Evolutionary conservation across 129 eudicot genomes (phyloP), one percentile per base, ranked within the genome.

Genomic region (Helichrysum umbraculigerum): DNA sequence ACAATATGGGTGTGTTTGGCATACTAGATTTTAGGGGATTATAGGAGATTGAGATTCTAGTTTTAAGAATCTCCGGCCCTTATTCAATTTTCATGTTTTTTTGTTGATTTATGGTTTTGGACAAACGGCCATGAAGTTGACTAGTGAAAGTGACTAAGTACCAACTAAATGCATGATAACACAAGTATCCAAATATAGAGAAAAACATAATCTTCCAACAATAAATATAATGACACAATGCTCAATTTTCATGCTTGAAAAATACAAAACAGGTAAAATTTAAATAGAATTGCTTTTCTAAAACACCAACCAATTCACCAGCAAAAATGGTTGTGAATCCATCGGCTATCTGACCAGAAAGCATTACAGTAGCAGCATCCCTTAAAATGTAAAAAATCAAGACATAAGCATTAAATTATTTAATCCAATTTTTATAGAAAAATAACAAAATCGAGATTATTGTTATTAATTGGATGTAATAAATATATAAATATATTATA

Each of bases 271-370:
- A 9, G 4, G 66, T 64, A 29, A 57, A 51, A 8, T 3, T 1
- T 20, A 14, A 10, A 20, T 21, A 41, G 10, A 20, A 75, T 30
- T 25, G 15, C 5, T 47, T 51, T 50, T 16, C 4, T 25, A 66
- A 28, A 30, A 59, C 89, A 93, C 98, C 92, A 90, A 93, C 98
- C 95, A 93, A 79, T 88, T 93, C 98, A 77, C 98, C 98, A 35
- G 94, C 88, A 61, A 90, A 83, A 39, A 90, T 79, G 74, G 96
- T 90, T 67, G 87, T 82, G 76, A 93, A 86, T 52, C 90, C 98
- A 90, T 93, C 98, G 73, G 98, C 98, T 33, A 93, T 75, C 87
- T 93, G 98, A 76, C 98, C 98, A 51, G 89, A 85, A 84, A 93
- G 96, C 96, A 90, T 88, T 22, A 93, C 96, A 72, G 82, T 60